Base-by-base conservation (phyloP, 345 rosid genomes). In the Anastatica hierochuntica region DNA sequence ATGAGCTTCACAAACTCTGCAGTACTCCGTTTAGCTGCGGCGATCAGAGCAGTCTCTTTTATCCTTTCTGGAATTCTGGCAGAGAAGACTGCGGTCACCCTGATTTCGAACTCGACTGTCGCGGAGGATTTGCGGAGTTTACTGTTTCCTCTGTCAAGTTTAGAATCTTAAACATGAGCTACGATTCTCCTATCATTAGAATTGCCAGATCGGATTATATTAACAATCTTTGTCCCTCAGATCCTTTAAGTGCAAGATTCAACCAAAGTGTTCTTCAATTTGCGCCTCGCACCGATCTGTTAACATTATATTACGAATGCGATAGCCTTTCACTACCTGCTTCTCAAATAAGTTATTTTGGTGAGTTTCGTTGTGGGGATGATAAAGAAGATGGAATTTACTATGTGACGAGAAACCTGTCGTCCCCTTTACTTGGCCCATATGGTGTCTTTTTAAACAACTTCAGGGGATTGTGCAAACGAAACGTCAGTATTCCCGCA, bases 31-130 rank as follows among this genome's bases (percentile, higher is more conserved):
- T 58, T 37, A 0, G 0, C 0, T 75, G 79, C 4, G 76, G 67
- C 4, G 0, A 39, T 10, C 43, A 56, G 14, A 9, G 0, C 0
- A 1, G n/a, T 0, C 62, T 72, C 10, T 43, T 3, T 0, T 75
- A 75, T 8, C 76, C 79, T 27, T 75, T 75, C 46, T 72, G 73
- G 71, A 30, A 0, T 0, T 0, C 42, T 10, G 40, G 9, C 1
- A 63, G 47, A 14, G 55, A 38, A 21, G 54, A 15, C 0, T 76
- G 81, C 1, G 81, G 81, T n/a, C 58, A 19, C 30, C 82, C 69
- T 0, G 47, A 57, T 1, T 77, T 72, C 19, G 1, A 15, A 21
- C 33, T 29, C 33, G 33, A 29, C 10, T 29, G 33, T 29, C 5
- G 33, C 8, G 33, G 5, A 2, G 43, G 11, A 2, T 10, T 4